Evolutionary conservation across 140 eudicot species (phyloP).

Genomic region (Bidens hawaiensis): DNA sequence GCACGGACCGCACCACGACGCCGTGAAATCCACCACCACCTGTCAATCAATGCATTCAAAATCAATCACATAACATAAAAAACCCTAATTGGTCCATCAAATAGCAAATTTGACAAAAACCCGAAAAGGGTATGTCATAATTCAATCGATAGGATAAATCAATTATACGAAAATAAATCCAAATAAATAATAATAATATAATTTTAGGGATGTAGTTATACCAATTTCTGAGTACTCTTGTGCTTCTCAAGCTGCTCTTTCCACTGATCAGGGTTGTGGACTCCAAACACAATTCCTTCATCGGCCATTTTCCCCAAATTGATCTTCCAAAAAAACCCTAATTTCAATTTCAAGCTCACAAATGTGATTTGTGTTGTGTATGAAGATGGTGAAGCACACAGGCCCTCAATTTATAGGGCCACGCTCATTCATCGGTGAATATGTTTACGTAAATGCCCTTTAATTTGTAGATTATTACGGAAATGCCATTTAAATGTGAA

Average conservation of each 20-base stretch:
- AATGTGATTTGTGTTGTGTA: too few species aligned
- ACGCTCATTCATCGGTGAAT: neutral
- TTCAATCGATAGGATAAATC: too few species aligned
- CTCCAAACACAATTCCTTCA: slow-evolving; percentile 25
- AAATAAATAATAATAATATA: too few species aligned
- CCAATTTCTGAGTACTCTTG: slow-evolving; percentile 40
- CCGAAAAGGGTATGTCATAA: neutral
- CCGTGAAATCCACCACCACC: slow-evolving; percentile 93
- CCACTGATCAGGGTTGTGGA: slow-evolving; percentile 23
- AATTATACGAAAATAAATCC: too few species aligned
- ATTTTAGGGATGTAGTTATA: slow-evolving; percentile 19
- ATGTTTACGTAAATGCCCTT: neutral
- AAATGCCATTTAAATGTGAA: neutral
- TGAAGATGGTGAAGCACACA: neutral
- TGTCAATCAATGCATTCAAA: slow-evolving; percentile 18
- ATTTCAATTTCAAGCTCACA: slow-evolving; percentile 8
- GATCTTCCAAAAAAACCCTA: slow-evolving; percentile 3
- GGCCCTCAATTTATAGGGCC: slow-evolving; percentile 13
- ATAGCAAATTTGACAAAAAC: neutral
- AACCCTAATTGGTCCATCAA: neutral
- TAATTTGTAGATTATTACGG: neutral
- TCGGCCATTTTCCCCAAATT: slow-evolving; percentile 16
- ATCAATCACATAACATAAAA: neutral
- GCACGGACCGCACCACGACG: slow-evolving; percentile 99
- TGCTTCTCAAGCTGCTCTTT: slow-evolving; percentile 33